Evolutionary conservation across 768 basidiomycete genomes (phyloP).

Genomic region (Russula brevipes): DNA sequence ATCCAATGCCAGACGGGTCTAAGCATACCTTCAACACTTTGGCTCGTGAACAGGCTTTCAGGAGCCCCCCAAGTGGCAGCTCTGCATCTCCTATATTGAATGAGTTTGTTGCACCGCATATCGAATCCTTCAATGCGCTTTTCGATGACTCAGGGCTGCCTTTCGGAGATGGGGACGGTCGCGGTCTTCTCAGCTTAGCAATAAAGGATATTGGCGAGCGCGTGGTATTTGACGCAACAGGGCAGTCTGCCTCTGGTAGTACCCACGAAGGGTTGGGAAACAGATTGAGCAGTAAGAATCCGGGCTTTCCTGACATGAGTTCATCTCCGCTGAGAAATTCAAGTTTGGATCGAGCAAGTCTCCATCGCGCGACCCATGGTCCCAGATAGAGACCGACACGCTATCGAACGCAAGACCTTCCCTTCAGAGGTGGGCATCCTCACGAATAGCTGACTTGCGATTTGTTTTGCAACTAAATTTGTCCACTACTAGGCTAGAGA

Average conservation of each 20-base stretch:
- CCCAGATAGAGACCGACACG: constrained; percentile 71
- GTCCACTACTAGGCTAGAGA: constrained; percentile 69
- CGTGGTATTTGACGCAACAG: constrained; percentile 84
- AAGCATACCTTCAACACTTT: constrained; percentile 72
- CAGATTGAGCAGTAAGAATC: constrained; percentile 70
- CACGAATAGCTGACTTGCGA: neutral
- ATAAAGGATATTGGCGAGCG: constrained; percentile 84
- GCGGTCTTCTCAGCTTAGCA: constrained; percentile 72
- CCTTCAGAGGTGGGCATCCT: constrained; percentile 70
- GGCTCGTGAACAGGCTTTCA: constrained; percentile 70
- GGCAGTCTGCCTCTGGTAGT: constrained; percentile 47
- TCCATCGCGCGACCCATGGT: constrained; percentile 82
- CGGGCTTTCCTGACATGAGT: constrained; percentile 11
- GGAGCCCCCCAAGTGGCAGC: constrained; percentile 62
- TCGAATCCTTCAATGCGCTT: constrained; percentile 94
- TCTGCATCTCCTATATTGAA: constrained; percentile 78
- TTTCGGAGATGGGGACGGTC: constrained; percentile 66
- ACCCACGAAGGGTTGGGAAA: constrained; percentile 67
- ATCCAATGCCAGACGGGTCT: constrained; percentile 46
- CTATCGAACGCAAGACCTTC: constrained; percentile 72
- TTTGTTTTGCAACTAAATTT: neutral
- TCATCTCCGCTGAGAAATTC: constrained; percentile 18
- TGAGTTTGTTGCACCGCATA: constrained; percentile 88
- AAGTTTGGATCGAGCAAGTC: constrained; percentile 90
- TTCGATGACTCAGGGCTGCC: constrained; percentile 89